phyloP scores from a whole-genome alignment of 129 eudicot genomes.

The Tagetes patula region DNA sequence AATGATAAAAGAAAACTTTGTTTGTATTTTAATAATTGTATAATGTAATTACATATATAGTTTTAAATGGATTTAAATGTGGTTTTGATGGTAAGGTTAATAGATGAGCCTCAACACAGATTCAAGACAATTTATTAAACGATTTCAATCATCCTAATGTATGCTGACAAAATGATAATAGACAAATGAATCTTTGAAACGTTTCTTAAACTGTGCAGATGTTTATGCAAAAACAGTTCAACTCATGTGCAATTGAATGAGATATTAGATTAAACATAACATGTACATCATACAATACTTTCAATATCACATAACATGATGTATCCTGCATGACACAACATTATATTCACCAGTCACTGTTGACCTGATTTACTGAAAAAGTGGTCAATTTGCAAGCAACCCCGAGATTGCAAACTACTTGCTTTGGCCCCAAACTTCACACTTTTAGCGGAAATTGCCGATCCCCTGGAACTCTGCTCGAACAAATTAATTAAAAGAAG shows the following conservation, averaged over 20 bases:
- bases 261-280: background rate
- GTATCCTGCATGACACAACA: constrained; percentile 15
- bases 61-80: background rate
- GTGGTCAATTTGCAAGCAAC: constrained; percentile 69
- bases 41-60: background rate
- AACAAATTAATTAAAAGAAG: background rate
- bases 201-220: background rate
- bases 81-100: background rate
- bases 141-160: background rate
- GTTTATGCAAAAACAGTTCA: background rate
- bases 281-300: background rate
- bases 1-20: constrained; percentile 26
- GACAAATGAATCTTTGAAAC: background rate
- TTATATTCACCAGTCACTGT: constrained; percentile 21
- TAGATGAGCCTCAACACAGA: background rate
- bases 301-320: background rate
- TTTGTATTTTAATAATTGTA: background rate
- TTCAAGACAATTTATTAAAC: background rate
- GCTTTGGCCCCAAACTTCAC: constrained; percentile 47
- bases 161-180: background rate
- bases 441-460: constrained; percentile 37
- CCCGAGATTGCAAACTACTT: constrained; percentile 42
- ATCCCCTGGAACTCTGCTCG: constrained; percentile 46
- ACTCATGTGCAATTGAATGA: background rate
- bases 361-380: constrained; percentile 57